Base-by-base conservation (phyloP, 768 basidiomycete genomes). In the Chalciporus chontae region DNA sequence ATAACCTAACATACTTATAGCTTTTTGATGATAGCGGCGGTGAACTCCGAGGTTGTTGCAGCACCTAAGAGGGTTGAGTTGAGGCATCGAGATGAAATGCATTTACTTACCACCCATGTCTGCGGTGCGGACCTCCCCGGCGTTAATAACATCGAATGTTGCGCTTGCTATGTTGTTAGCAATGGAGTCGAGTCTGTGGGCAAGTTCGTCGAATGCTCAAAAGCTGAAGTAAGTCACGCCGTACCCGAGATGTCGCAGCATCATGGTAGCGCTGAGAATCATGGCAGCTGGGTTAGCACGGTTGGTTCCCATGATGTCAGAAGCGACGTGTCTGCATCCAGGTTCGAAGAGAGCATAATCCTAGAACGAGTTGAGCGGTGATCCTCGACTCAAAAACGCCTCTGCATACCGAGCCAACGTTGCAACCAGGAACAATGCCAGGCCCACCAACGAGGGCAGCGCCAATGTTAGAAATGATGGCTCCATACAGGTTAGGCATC, bases 281-380 rank as follows among this genome's bases (percentile, higher is more conserved):
- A 97, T 94, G 31, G 95, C 96, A 40, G 94, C 88, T 13, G 96
- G 96, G 76, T 99, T 99, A 54, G 93, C 93, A 55, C 86, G 84
- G 76, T 93, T 90, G 53, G 89, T 91, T 57, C 93, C 92, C 86
- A 95, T 97, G 72, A 97, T 92, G 62, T 96, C 94, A 62, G 86
- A 85, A 45, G 91, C 90, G 58, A 93, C 90, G 65, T 93, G 91
- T 71, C 95, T 85, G 73, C 96, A 98, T 64, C 96, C 96, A 29
- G 96, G 96, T 71, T 99, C 96, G 68, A 99, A 99, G 47, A 99
- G 79, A 21, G 96, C 96, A 67, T 92, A 98, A 70, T 98, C 96
- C 85, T 90, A 29, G 14, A 27, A 5, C 5, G 24, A 4, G 15
- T 37, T 50, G 32, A 47, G 40, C 41, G 19, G 45, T 27, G 17